Conservation (phyloP, 192 early-diverging fungal species). For the Physocladia obscura region DNA sequence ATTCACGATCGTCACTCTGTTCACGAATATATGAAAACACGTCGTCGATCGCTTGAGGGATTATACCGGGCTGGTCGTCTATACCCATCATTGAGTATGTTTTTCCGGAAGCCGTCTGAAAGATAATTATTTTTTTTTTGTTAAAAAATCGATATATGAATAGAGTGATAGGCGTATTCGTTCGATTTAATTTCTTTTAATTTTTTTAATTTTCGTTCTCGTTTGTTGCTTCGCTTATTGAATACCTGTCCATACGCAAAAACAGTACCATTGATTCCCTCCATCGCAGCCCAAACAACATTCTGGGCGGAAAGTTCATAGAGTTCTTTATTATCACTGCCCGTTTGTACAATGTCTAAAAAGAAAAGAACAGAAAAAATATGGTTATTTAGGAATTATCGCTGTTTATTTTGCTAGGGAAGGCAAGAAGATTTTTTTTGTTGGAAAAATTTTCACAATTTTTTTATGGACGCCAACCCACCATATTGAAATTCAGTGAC, state of each 20-base stretch:
- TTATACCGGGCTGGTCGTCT: constrained; percentile 72
- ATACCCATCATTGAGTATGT: constrained; percentile 63
- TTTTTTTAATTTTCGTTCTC: no score
- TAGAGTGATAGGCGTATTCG: no score
- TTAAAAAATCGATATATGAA: no score
- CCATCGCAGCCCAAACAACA: constrained; percentile 72
- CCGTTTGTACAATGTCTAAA: constrained; percentile 52
- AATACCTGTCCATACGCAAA: constrained; percentile 84
- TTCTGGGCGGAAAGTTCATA: constrained; percentile 53
- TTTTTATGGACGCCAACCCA: no score
- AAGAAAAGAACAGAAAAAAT: no score
- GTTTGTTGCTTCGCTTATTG: no score
- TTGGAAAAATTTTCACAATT: no score
- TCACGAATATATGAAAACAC: constrained; percentile 73
- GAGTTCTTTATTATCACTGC: constrained; percentile 55
- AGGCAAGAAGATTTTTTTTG: neutral
- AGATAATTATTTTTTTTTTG: no score
- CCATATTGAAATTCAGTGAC: constrained; percentile 24
- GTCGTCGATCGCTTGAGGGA: constrained; percentile 73
- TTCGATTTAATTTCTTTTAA: no score
- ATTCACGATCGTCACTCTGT: constrained; percentile 69
- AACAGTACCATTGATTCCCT: constrained; percentile 86
- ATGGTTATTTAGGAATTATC: neutral
- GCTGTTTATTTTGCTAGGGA: neutral
- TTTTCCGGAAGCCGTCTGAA: constrained; percentile 46